These are phyloP conservation scores for Venustampulla echinocandica DNA, from an alignment of 495 filamentous ascomycete species.

Conservation along the genomic window DNA sequence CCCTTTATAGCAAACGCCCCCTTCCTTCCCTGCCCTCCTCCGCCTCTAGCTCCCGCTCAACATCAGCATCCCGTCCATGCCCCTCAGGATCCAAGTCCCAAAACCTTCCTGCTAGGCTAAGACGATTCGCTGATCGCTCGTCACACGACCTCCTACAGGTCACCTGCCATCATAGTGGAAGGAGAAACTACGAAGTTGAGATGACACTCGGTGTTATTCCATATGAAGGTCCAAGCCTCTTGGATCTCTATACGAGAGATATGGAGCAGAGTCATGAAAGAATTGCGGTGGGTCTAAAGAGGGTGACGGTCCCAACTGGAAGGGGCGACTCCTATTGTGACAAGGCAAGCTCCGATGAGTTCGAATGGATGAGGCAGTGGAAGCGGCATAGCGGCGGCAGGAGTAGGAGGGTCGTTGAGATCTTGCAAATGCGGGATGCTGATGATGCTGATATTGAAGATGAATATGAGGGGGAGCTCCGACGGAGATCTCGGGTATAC, in stretches of 20 bases:
- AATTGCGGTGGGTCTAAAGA: constrained; percentile 8
- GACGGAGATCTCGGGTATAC: too few species aligned
- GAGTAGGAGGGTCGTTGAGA: too few species aligned
- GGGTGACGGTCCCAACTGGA: background rate
- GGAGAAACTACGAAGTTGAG: constrained; percentile 1
- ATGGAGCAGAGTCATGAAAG: constrained; percentile 9
- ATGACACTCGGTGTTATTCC: background rate
- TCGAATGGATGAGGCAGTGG: constrained; percentile 1
- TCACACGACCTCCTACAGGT: background rate
- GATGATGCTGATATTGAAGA: too few species aligned
- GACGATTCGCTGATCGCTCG: background rate
- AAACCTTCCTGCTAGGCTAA: too few species aligned
- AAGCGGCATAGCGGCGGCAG: too few species aligned
- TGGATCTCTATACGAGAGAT: constrained; percentile 6
- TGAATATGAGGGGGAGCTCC: too few species aligned
- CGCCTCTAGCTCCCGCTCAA: background rate
- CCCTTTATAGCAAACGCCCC: constrained; percentile 4
- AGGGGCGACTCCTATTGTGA: background rate
- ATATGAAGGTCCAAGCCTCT: background rate
- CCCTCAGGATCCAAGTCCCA: background rate
- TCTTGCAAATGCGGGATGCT: too few species aligned
- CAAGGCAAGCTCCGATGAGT: background rate
- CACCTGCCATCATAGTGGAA: background rate
- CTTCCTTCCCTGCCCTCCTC: constrained; percentile 10
- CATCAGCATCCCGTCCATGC: background rate